These are phyloP conservation scores for Rhizopus arrhizus DNA, from an alignment of 371 early-diverging fungal species.

Conservation along the genomic window DNA sequence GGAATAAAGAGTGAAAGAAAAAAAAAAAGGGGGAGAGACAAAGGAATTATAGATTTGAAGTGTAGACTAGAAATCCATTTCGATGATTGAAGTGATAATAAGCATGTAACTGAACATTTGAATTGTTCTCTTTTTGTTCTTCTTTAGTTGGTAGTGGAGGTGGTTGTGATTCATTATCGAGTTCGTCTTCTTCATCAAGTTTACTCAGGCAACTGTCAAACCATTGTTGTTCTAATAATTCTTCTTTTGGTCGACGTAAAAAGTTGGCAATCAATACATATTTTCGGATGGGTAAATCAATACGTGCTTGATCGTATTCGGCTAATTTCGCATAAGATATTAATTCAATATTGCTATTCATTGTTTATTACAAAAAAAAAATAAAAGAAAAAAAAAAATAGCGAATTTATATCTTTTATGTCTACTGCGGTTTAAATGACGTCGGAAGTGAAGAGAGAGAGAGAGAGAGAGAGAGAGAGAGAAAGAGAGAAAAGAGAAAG, in stretches of 20 bases:
- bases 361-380: neutral
- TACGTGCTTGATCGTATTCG: conserved; percentile 24
- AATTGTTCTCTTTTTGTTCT: neutral
- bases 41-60: conserved; percentile 13
- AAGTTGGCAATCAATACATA: conserved; percentile 29
- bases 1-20: neutral
- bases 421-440: neutral
- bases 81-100: conserved; percentile 18
- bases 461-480: neutral
- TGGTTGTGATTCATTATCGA: neutral
- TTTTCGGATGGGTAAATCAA: conserved; percentile 30
- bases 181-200: conserved; percentile 20
- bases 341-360: conserved; percentile 16
- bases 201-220: conserved; percentile 29
- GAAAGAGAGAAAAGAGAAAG: neutral
- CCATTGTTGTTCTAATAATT: conserved; percentile 24
- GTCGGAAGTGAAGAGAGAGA: neutral
- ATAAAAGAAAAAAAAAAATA: neutral
- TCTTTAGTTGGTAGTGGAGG: neutral
- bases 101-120: conserved; percentile 7
- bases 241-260: conserved; percentile 18
- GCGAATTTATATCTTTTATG: neutral
- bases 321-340: conserved; percentile 26
- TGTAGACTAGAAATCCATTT: conserved; percentile 21
- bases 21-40: neutral